phyloP scores from a whole-genome alignment of 345 rosid species.

The Camelina laxa region DNA sequence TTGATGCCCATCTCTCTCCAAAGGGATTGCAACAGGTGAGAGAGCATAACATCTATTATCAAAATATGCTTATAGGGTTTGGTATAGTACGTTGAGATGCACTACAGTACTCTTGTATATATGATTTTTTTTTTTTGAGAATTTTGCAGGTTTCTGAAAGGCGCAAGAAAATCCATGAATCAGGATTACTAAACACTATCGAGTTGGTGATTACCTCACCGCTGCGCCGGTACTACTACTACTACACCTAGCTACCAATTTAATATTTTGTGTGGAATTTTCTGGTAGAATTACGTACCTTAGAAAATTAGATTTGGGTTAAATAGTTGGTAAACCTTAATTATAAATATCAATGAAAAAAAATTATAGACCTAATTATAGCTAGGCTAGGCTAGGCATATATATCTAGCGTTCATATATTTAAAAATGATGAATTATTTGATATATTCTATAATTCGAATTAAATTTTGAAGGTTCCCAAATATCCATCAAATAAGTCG shows the following conservation, averaged over 20 bases:
- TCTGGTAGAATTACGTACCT: neutral
- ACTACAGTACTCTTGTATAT: slow-evolving; percentile 13
- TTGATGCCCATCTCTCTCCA: slow-evolving; percentile 68
- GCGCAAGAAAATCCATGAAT: slow-evolving; percentile 19
- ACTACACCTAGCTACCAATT: neutral
- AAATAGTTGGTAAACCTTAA: neutral
- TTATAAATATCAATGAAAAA: slow-evolving; percentile 10
- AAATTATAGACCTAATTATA: neutral
- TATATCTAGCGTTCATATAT: slow-evolving; percentile 7
- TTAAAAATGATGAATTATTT: neutral
- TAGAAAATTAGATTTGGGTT: neutral
- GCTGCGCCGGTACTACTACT: slow-evolving; percentile 28
- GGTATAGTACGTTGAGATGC: slow-evolving; percentile 11
- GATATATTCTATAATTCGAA: neutral
- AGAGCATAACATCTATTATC: neutral
- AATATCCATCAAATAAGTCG: neutral
- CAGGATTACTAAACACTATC: slow-evolving; percentile 30
- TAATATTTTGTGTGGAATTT: neutral
- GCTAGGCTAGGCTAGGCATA: neutral
- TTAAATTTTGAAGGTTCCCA: neutral
- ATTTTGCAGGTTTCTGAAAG: slow-evolving; percentile 28
- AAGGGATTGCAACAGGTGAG: slow-evolving; percentile 61
- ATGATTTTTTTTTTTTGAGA: neutral
- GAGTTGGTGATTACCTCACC: slow-evolving; percentile 48
- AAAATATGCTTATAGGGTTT: neutral